Percentiles rank a stretch among this genome's conserved stretches.
Conservation (phyloP, 73 alveolate genomes). For the Blepharisma japonicum region DNA sequence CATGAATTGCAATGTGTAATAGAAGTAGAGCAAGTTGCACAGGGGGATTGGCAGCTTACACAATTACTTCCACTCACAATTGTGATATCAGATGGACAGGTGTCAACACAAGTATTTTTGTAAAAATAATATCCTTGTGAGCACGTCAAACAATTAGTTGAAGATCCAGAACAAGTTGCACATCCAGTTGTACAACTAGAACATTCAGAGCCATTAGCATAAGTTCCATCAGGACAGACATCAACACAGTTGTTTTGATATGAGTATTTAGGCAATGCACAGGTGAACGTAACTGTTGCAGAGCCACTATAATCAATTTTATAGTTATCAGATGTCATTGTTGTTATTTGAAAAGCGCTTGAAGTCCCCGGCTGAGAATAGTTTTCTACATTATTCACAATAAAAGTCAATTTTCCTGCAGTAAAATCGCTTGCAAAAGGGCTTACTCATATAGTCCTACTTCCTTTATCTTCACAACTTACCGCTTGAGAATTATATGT, state of each 20-base stretch:
- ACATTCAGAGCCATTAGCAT: too few species aligned
- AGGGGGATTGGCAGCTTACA: not conserved
- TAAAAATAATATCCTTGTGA: not conserved
- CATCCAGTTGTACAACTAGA: not conserved
- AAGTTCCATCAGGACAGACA: too few species aligned
- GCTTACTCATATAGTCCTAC: too few species aligned
- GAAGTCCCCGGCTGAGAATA: too few species aligned
- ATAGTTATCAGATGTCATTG: not conserved
- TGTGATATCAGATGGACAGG: not conserved
- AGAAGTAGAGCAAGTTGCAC: not conserved
- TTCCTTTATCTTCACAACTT: too few species aligned
- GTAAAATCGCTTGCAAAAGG: too few species aligned
- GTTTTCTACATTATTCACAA: too few species aligned
- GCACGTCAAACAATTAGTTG: slow-evolving; percentile 15
- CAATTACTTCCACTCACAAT: not conserved
- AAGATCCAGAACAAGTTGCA: not conserved
- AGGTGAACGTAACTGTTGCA: not conserved
- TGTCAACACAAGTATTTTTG: not conserved
- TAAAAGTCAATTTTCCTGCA: too few species aligned
- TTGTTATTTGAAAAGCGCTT: too few species aligned
- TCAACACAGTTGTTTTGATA: too few species aligned
- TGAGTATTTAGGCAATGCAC: not conserved
- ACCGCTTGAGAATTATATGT: too few species aligned
- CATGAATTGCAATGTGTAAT: not conserved
- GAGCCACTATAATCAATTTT: slow-evolving; percentile 15